Evolutionary conservation across 2,329 filamentous ascomycete genomes (phyloP).

Genomic region (Cladophialophora immunda): DNA sequence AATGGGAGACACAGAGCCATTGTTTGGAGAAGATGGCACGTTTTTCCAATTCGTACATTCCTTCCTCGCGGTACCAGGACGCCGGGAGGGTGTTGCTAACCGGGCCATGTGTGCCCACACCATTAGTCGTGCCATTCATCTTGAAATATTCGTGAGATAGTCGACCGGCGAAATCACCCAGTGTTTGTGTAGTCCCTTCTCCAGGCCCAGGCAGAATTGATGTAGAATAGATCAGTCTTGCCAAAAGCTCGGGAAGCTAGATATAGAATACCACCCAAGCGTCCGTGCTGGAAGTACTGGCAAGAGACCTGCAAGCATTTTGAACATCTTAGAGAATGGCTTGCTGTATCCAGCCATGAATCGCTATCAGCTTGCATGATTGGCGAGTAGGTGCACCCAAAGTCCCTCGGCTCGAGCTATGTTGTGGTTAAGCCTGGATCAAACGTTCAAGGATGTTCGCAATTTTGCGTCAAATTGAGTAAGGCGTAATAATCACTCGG

Average conservation of each 20-base stretch:
- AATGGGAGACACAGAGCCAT: conserved; percentile 53
- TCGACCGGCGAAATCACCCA: neutral
- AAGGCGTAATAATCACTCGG: conserved; percentile 2
- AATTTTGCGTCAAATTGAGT: conserved; percentile 16
- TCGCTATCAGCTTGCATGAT: conserved; percentile 15
- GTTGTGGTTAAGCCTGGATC: neutral
- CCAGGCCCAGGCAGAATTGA: neutral
- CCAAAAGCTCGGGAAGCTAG: neutral
- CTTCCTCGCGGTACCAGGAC: conserved; percentile 60
- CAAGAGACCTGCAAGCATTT: neutral
- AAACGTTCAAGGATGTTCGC: conserved; percentile 22
- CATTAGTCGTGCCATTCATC: conserved; percentile 1
- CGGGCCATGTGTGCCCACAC: conserved; percentile 6
- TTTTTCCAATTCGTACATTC: conserved; percentile 61
- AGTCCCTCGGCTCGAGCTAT: conserved; percentile 5
- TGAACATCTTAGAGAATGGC: neutral
- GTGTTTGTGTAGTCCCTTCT: neutral
- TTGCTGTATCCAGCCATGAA: neutral
- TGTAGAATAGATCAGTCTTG: neutral
- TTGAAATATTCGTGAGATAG: conserved; percentile 3
- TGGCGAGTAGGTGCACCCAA: conserved; percentile 6
- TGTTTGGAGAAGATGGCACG: conserved; percentile 61
- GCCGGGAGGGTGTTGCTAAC: conserved; percentile 50
- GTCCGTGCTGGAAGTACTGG: neutral
- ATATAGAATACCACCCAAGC: neutral